A percentile compares a stretch with the other conserved stretches of the same genome.
Evolutionary conservation across 2,329 filamentous ascomycete genomes (phyloP).

Genomic region (Fusarium floridanum): DNA sequence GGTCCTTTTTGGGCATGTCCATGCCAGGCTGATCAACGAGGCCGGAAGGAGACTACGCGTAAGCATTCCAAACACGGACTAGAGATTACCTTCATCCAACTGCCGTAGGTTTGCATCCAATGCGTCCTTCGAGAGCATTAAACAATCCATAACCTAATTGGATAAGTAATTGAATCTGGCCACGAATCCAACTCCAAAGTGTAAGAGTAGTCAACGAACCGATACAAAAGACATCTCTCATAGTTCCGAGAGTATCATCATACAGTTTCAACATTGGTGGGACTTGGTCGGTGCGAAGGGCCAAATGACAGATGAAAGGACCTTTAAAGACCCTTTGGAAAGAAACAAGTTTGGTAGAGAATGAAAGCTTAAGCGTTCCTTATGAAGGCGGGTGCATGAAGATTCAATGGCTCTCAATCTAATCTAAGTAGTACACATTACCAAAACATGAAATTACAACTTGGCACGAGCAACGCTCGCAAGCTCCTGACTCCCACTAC

Average conservation of each 20-base stretch:
- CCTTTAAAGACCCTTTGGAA: background rate
- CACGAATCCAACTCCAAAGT: background rate
- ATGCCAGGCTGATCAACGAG: no score
- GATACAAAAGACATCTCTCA: background rate
- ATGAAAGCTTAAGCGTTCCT: no score
- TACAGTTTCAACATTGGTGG: background rate
- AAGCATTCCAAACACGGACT: background rate
- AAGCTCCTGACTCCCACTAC: constrained; percentile 33
- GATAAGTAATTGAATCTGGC: background rate
- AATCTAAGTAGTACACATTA: background rate
- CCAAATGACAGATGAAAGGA: background rate
- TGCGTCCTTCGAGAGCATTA: background rate
- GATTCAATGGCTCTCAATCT: background rate
- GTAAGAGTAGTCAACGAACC: background rate
- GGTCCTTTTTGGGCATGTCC: background rate
- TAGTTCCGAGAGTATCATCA: background rate
- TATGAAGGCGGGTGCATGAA: background rate
- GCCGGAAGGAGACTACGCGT: background rate
- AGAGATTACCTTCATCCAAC: background rate
- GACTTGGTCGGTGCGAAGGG: background rate
- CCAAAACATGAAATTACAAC: background rate
- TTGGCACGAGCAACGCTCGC: constrained; percentile 24
- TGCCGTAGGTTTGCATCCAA: background rate
- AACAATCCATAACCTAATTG: background rate
- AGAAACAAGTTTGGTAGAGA: background rate